Evolutionary conservation across 78 protist genomes (phyloP), one percentile per base, ranked within the genome.

Genomic region (Speleostelium caveatum): DNA sequence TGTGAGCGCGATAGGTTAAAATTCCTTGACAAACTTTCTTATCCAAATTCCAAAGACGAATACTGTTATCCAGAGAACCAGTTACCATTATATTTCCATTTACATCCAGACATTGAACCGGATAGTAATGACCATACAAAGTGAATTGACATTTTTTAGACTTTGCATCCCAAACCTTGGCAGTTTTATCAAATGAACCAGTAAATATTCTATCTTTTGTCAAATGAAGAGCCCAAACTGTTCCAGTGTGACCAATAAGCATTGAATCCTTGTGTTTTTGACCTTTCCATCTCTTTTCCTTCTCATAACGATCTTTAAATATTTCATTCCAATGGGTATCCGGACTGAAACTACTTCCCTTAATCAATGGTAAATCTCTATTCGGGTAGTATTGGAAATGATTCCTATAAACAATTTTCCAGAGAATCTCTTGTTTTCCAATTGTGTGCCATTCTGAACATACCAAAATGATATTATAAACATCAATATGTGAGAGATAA

Each of bases 221-320:
- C 16, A 24, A 38, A 24, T 53, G 26, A 12, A 80, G 5, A n/a
- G 77, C 32, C 89, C 89, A 80, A 30, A 80, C 77, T 0, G 75
- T 80, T 14, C 89, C 89, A 30, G 78, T 80, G 65, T 80, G 89
- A 2, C 89, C 89, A 28, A 51, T 35, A 5, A 80, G 59, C 6
- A 42, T 32, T 22, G 89, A 58, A 0, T 65, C 89, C 41, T 65
- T 65, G 51, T 53, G 63, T 33, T 45, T 36, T 33, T 68, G 77
- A 56, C 60, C 36, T 36, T 30, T 53, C 89, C 89, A 80, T 39
- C 42, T 65, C 6, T 10, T 8, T 41, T 80, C 89, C 19, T 41
- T 66, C 22, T 36, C 38, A 22, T 68, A 61, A 28, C 41, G 76
- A 24, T 58, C 38, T 68, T n/a, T 80, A 45, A 80, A 80, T 10